Evolutionary conservation across 768 basidiomycete species (phyloP), one percentile per base, ranked within the genome.

Genomic region (Tulasnella sp.): DNA sequence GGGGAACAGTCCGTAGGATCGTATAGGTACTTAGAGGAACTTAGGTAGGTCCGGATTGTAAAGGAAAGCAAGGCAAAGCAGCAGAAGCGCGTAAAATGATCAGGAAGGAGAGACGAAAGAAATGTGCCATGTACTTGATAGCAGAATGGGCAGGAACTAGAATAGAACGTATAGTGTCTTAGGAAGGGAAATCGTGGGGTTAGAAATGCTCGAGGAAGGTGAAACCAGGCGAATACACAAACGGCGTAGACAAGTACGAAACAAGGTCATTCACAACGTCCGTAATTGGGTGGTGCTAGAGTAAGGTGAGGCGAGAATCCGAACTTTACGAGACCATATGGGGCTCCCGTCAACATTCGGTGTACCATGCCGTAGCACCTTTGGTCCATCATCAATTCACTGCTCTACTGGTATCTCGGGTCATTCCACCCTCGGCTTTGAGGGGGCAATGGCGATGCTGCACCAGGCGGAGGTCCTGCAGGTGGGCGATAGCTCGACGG

Each of bases 391-490:
- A 74, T 46, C 38, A 24, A 74, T 46, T 74, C 39, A 42, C 73
- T 27, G 44, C 73, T 46, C 38, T 74, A 77, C 56, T 77, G 76
- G 62, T 79, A 79, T 38, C 79, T 44, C 40, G 79, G 75, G 27
- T 76, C 73, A 74, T 80, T 80, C 76, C 80, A 72, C 12, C 80
- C 72, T 58, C 52, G 56, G 31, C 76, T 76, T 77, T 46, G 79
- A 18, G 76, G 80, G 10, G 87, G 81, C 80, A 90, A 88, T 40
- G 92, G 91, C 76, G 92, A 86, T 39, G 93, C 93, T 38, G 93
- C 93, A 68, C 94, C 93, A 5, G 94, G 92, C 2, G 94, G 94
- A 16, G 94, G 88, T 77, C 81, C 81, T 16, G 81, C 73, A n/a
- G 85, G 88, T 58, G 83, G 85, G 42, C 87, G 87, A 72, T 78